phyloP scores from a whole-genome alignment of 2,329 filamentous ascomycete species.

The Penicillium sumatraense region DNA sequence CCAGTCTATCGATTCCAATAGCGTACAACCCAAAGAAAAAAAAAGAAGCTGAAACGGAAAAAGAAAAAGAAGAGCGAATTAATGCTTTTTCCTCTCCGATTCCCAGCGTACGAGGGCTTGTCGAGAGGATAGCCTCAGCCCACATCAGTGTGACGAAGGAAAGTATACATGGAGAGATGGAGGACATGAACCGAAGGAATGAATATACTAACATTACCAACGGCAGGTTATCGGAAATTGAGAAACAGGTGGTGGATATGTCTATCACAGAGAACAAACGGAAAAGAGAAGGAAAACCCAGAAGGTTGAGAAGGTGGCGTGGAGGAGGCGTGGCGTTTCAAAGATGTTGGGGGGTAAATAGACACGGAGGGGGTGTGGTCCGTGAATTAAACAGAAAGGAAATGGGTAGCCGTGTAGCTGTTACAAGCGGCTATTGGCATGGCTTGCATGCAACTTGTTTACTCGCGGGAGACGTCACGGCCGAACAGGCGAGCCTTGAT shows the following conservation, averaged over 20 bases:
- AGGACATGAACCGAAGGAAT: slow-evolving; percentile 9
- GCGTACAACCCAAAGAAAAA: slow-evolving; percentile 23
- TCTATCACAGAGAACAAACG: slow-evolving; percentile 24
- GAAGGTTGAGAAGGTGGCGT: slow-evolving; percentile 3
- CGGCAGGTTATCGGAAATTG: slow-evolving; percentile 19
- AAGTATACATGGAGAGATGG: slow-evolving; percentile 10
- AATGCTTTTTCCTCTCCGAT: slow-evolving; percentile 27
- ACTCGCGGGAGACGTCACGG: slow-evolving; percentile 73
- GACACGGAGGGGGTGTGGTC: neutral
- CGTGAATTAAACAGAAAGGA: slow-evolving; percentile 13
- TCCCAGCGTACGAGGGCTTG: slow-evolving; percentile 8
- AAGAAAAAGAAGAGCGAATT: slow-evolving; percentile 14
- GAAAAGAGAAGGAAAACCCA: slow-evolving; percentile 3
- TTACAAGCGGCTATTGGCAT: slow-evolving; percentile 16
- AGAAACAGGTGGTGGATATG: slow-evolving; percentile 24
- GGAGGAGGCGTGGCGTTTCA: slow-evolving; percentile 23
- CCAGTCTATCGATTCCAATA: slow-evolving; percentile 35
- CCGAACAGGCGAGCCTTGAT: slow-evolving; percentile 96
- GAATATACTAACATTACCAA: slow-evolving; percentile 12
- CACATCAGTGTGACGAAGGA: neutral
- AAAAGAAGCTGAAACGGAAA: slow-evolving; percentile 7
- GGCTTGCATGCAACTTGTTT: slow-evolving; percentile 24
- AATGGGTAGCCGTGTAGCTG: slow-evolving; percentile 7
- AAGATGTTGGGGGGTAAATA: neutral
- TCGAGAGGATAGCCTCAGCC: neutral